A percentile compares a stretch with the other conserved stretches of the same genome.
Conservation (phyloP, 495 filamentous ascomycete species). For the Immersiella caudata region DNA sequence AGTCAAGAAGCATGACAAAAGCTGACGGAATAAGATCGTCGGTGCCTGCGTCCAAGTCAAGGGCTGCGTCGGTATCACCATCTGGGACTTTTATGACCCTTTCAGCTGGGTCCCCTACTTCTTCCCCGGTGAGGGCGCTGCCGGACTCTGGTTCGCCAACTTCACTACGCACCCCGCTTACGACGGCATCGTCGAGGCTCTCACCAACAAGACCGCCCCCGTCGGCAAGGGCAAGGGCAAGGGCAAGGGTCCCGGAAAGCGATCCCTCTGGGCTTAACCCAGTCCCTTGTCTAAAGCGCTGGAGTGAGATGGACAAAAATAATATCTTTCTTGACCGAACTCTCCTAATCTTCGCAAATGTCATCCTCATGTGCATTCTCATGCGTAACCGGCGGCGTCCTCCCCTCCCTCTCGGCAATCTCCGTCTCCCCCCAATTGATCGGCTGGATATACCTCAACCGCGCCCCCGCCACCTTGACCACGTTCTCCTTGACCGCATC, state of each 20-base stretch:
- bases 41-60: conserved; percentile 60
- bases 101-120: conserved; percentile 63
- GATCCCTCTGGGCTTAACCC: no score
- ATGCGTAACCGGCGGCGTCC: background rate
- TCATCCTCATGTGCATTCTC: background rate
- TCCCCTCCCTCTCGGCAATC: background rate
- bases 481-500: conserved; percentile 2
- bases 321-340: no score
- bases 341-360: background rate
- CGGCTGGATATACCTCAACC: conserved; percentile 10
- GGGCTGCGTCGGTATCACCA: conserved; percentile 67
- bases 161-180: conserved; percentile 62
- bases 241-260: background rate
- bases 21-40: conserved; percentile 38
- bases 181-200: conserved; percentile 35
- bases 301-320: no score
- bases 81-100: conserved; percentile 63
- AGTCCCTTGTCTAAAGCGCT: no score
- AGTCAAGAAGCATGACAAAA: background rate
- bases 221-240: conserved; percentile 14
- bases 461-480: conserved; percentile 16
- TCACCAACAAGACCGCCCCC: conserved; percentile 33
- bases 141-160: conserved; percentile 55
- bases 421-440: background rate
- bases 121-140: conserved; percentile 58